These are phyloP conservation scores for Ambrosiella xylebori DNA, from an alignment of 2,329 filamentous ascomycete species.

Conservation along the genomic window DNA sequence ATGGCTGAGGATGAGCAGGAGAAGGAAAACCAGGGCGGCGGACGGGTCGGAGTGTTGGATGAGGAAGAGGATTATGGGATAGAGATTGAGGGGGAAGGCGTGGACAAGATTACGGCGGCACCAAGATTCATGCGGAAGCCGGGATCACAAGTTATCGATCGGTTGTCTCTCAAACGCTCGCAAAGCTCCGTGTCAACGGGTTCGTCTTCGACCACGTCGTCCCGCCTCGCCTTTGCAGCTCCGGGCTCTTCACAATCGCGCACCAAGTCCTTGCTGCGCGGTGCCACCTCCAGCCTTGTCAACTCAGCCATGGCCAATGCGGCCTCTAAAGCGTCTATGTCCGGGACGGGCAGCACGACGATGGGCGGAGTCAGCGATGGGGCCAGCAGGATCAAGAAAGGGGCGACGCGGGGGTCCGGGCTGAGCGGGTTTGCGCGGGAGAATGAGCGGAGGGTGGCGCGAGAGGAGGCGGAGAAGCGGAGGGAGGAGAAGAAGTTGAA, in stretches of 20 bases:
- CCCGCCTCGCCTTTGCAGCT: slow-evolving; percentile 40
- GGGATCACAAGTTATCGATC: slow-evolving; percentile 44
- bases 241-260: slow-evolving; percentile 33
- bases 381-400: slow-evolving; percentile 36
- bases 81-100: not conserved
- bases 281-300: slow-evolving; percentile 46
- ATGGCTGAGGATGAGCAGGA: slow-evolving; percentile 30
- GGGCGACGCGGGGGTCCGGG: slow-evolving; percentile 41
- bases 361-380: slow-evolving; percentile 21
- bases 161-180: slow-evolving; percentile 50
- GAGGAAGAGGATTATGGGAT: slow-evolving; percentile 24
- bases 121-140: slow-evolving; percentile 20
- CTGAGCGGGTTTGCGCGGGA: slow-evolving; percentile 44
- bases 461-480: slow-evolving; percentile 39
- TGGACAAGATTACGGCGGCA: slow-evolving; percentile 14
- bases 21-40: not conserved
- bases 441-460: slow-evolving; percentile 35
- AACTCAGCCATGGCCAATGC: slow-evolving; percentile 20
- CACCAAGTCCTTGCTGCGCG: slow-evolving; percentile 49
- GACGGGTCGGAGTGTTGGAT: slow-evolving; percentile 21
- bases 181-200: slow-evolving; percentile 11
- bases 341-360: slow-evolving; percentile 8
- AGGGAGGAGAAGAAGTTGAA: slow-evolving; percentile 40
- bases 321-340: slow-evolving; percentile 2
- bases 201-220: slow-evolving; percentile 16